phyloP scores from a whole-genome alignment of 495 filamentous ascomycete species.

The Penicillium desertorum region DNA sequence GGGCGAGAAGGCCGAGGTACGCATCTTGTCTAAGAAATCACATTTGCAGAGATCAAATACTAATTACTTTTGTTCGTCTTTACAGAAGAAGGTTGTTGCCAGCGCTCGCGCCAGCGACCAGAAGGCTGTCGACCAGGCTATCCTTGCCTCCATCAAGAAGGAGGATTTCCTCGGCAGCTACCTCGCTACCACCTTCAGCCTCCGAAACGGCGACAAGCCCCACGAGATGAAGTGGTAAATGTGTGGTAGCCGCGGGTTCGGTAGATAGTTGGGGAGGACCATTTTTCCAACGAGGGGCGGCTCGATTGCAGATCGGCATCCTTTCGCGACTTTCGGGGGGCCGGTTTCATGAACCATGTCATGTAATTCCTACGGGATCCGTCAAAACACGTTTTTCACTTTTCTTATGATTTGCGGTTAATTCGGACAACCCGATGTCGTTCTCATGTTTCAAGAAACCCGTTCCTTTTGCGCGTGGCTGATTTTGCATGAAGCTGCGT shows the following conservation, averaged over 20 bases:
- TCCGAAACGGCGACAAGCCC: slow-evolving; percentile 96
- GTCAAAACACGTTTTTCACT: slow-evolving; percentile 30
- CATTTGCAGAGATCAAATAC: slow-evolving; percentile 13
- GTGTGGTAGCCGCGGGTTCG: slow-evolving; percentile 49
- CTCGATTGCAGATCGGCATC: slow-evolving; percentile 44
- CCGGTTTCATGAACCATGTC: slow-evolving; percentile 38
- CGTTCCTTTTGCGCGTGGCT: slow-evolving; percentile 34
- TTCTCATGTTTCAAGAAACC: slow-evolving; percentile 37
- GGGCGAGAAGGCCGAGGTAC: slow-evolving; percentile 93
- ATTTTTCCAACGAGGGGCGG: slow-evolving; percentile 44
- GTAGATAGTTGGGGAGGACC: slow-evolving; percentile 48
- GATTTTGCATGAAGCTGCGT: slow-evolving; percentile 42
- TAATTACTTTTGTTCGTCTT: slow-evolving; percentile 10
- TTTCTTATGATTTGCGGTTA: slow-evolving; percentile 37
- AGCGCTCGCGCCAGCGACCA: slow-evolving; percentile 91
- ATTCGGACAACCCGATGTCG: slow-evolving; percentile 41
- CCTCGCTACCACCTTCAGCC: slow-evolving; percentile 88
- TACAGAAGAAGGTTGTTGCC: slow-evolving; percentile 92
- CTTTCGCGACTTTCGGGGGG: slow-evolving; percentile 32
- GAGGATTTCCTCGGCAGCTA: slow-evolving; percentile 84
- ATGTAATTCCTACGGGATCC: slow-evolving; percentile 47
- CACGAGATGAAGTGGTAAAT: slow-evolving; percentile 94
- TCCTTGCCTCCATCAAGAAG: slow-evolving; percentile 93
- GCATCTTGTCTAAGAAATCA: slow-evolving; percentile 30
- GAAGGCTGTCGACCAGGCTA: slow-evolving; percentile 93